These are phyloP conservation scores for Sphagnum fallax DNA, from an alignment of 228 moss, liverwort and hornwort species.

Conservation along the genomic window DNA sequence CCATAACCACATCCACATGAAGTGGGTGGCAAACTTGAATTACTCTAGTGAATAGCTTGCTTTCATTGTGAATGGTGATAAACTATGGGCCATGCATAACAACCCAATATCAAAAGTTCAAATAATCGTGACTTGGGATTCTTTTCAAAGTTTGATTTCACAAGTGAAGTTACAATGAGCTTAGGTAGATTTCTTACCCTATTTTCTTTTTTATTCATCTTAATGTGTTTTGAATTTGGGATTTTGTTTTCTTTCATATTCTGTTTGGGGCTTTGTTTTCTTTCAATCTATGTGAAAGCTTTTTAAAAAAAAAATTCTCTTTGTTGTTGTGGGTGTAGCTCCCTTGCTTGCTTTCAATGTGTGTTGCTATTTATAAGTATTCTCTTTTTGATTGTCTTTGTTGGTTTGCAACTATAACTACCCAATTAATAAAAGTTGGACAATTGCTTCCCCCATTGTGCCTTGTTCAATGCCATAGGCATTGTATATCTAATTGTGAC, in stretches of 20 bases:
- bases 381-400: background rate
- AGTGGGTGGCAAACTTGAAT: background rate
- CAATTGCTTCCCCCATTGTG: background rate
- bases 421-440: background rate
- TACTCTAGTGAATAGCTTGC: background rate
- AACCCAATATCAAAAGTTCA: background rate
- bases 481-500: background rate
- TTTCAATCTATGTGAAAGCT: background rate
- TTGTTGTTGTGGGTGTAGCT: background rate
- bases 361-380: background rate
- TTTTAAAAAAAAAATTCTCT: background rate
- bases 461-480: background rate
- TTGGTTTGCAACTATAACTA: background rate
- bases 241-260: background rate
- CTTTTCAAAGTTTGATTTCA: background rate
- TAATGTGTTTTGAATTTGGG: background rate
- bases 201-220: no score
- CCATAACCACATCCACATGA: background rate
- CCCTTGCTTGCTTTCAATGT: background rate
- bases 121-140: background rate
- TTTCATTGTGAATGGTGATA: background rate
- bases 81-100: background rate
- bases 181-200: no score
- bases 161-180: background rate
- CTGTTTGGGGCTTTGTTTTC: no score